Evolutionary conservation across 2,329 filamentous ascomycete genomes (phyloP).

Genomic region (Aspergillus udagawae): DNA sequence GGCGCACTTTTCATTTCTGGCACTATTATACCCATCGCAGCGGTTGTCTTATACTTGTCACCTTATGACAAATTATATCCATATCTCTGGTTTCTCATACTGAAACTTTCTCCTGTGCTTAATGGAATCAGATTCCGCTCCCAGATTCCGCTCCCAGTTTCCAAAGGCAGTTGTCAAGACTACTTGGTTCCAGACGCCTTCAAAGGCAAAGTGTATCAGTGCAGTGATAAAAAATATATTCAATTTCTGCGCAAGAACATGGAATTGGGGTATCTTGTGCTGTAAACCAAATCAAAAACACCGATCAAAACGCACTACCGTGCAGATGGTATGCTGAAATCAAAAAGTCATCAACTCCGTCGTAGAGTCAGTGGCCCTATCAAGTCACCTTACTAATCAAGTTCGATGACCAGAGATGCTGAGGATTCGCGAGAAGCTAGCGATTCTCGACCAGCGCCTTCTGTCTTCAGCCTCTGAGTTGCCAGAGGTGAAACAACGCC

Average conservation of each 20-base stretch:
- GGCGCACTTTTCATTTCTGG: background rate
- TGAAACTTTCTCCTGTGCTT: background rate
- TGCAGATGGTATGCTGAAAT: background rate
- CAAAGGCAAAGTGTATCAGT: background rate
- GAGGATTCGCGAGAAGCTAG: background rate
- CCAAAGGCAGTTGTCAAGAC: background rate
- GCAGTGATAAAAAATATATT: background rate
- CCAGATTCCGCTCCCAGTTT: background rate
- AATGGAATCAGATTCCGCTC: background rate
- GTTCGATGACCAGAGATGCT: constrained; percentile 16
- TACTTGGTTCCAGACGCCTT: background rate
- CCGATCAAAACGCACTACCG: background rate
- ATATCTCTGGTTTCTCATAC: background rate
- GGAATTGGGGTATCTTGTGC: constrained; percentile 8
- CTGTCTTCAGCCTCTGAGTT: constrained; percentile 12
- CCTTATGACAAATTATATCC: background rate
- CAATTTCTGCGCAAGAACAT: background rate
- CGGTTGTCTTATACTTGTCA: background rate
- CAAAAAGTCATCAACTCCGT: background rate
- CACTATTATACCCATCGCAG: background rate
- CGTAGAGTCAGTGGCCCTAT: background rate
- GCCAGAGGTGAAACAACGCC: constrained; percentile 4
- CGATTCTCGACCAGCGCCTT: background rate
- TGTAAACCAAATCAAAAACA: background rate
- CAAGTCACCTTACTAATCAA: constrained; percentile 18